Evolutionary conservation across 345 rosid genomes (phyloP).

Genomic region (Euphorbia tirucalli): DNA sequence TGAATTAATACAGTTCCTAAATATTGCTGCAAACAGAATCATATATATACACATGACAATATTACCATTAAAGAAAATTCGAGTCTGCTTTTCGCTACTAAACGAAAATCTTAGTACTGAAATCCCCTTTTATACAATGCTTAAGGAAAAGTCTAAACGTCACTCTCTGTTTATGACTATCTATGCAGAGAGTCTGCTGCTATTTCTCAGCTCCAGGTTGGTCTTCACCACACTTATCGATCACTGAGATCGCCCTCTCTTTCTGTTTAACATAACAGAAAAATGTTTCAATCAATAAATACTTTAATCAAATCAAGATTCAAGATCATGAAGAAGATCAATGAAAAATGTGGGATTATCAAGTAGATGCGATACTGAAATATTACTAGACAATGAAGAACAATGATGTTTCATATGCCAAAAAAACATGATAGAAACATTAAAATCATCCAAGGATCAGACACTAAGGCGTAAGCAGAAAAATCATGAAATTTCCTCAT

Average conservation of each 20-base stretch:
- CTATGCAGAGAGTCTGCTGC: slow-evolving; percentile 27
- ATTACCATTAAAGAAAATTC: not conserved
- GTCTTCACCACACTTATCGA: slow-evolving; percentile 21
- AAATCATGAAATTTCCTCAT: not conserved
- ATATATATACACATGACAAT: too few species aligned
- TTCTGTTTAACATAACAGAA: slow-evolving; percentile 14
- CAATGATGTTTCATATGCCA: not conserved
- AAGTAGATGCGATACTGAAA: not conserved
- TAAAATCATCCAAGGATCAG: slow-evolving; percentile 1
- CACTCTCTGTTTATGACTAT: slow-evolving; percentile 21
- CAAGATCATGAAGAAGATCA: not conserved
- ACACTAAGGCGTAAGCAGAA: too few species aligned
- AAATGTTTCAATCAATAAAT: slow-evolving; percentile 8
- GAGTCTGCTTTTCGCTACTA: not conserved
- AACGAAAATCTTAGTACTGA: not conserved
- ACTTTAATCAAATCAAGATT: not conserved
- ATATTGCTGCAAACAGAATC: not conserved
- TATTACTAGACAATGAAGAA: not conserved
- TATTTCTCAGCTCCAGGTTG: slow-evolving; percentile 19
- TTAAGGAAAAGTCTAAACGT: slow-evolving; percentile 14
- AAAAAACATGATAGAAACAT: not conserved
- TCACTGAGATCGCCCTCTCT: slow-evolving; percentile 12
- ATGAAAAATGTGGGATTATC: not conserved
- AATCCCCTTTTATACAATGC: not conserved
- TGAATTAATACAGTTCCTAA: not conserved